Percentiles rank a stretch among this genome's conserved stretches.
Evolutionary conservation across 805 yeast species (phyloP).

Genomic region (Pichia thaimueangensis): DNA sequence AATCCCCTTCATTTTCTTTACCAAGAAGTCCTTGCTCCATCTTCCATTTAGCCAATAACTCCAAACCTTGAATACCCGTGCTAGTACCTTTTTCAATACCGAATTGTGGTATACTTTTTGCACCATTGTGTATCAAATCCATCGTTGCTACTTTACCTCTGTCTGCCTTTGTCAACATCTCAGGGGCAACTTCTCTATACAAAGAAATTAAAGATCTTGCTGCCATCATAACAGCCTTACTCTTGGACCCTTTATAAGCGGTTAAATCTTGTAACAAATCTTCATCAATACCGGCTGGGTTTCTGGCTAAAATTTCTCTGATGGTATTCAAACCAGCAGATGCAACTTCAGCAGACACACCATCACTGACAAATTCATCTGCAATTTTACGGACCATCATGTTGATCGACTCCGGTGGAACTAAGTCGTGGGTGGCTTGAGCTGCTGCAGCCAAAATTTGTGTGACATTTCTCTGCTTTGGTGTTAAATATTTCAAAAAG

Average conservation of each 20-base stretch:
- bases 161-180: conserved; percentile 83
- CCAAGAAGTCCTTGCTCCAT: conserved; percentile 48
- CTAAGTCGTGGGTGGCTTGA: conserved; percentile 92
- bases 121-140: conserved; percentile 56
- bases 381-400: conserved; percentile 87
- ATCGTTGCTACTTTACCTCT: conserved; percentile 90
- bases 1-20: conserved; percentile 52
- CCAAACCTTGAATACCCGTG: conserved; percentile 86
- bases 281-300: conserved; percentile 89
- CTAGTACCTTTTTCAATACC: conserved; percentile 65
- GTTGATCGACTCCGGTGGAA: conserved; percentile 87
- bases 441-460: conserved; percentile 96
- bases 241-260: conserved; percentile 86
- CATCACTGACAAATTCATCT: conserved; percentile 96
- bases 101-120: conserved; percentile 49
- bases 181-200: conserved; percentile 94
- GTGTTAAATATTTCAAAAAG: conserved; percentile 83
- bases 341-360: conserved; percentile 97
- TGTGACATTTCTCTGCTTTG: conserved; percentile 91
- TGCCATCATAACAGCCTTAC: conserved; percentile 92
- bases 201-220: conserved; percentile 81
- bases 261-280: conserved; percentile 82
- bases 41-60: conserved; percentile 83
- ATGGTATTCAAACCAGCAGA: conserved; percentile 97
- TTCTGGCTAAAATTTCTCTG: conserved; percentile 86